Evolutionary conservation across 148 eudicot genomes (phyloP).

Genomic region (Vaccinium macrocarpon): DNA sequence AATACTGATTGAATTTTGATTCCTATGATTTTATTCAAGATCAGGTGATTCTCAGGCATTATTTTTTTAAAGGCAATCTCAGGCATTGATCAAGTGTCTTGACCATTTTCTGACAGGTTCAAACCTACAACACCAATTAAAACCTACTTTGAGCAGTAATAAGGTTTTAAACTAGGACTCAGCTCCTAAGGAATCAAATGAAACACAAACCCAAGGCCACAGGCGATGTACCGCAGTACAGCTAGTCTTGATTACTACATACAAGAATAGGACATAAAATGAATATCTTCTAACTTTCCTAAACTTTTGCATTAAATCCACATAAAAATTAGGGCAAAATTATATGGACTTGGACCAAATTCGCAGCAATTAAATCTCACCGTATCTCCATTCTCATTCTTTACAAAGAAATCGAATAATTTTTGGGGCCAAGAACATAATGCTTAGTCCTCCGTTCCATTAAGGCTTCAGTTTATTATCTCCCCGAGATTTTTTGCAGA

Average conservation of each 20-base stretch:
- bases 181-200: background rate
- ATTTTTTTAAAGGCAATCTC: background rate
- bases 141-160: background rate
- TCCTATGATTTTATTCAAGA: background rate
- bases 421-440: background rate
- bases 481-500: conserved; percentile 71
- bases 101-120: background rate
- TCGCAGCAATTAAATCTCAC: background rate
- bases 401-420: background rate
- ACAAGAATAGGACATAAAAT: background rate
- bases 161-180: background rate
- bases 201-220: background rate
- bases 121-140: background rate
- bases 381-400: background rate
- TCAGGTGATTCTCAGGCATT: no score
- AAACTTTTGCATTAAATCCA: background rate
- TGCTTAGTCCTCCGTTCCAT: background rate
- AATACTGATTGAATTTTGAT: background rate
- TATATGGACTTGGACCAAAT: conserved; percentile 5
- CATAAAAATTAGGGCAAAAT: background rate
- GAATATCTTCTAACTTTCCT: background rate
- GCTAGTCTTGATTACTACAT: background rate
- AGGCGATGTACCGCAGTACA: background rate
- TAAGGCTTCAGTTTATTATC: conserved; percentile 49
- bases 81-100: background rate